Conservation (phyloP, 306 rosid species). For the Dryas alaskensis region DNA sequence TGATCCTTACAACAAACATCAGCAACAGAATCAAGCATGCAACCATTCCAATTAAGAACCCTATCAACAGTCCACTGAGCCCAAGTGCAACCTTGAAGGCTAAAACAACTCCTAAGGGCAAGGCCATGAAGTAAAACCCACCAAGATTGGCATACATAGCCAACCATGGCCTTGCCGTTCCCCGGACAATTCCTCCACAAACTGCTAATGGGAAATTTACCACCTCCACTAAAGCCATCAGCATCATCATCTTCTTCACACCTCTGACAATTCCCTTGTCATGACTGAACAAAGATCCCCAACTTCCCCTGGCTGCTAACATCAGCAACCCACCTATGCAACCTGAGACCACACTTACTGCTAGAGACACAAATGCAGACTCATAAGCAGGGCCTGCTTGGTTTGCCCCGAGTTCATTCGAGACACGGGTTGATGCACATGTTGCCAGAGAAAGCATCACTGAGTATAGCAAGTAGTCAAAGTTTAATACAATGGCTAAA, state of each 20-base stretch:
- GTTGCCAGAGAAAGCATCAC: conserved; percentile 72
- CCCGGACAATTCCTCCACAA: conserved; percentile 81
- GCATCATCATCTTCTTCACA: conserved; percentile 66
- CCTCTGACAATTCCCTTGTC: conserved; percentile 49
- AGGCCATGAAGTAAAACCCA: conserved; percentile 74
- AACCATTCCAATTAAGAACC: conserved; percentile 51
- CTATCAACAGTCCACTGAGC: conserved; percentile 60
- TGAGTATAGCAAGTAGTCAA: conserved; percentile 66
- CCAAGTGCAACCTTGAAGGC: conserved; percentile 66
- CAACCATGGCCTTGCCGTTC: conserved; percentile 72
- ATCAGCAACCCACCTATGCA: conserved; percentile 54
- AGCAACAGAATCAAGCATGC: conserved; percentile 44
- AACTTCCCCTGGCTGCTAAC: conserved; percentile 67
- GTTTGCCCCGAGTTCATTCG: conserved; percentile 73
- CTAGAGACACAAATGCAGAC: conserved; percentile 56
- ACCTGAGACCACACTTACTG: conserved; percentile 39
- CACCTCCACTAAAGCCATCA: conserved; percentile 74
- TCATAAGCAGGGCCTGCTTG: conserved; percentile 39
- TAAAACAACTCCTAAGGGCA: conserved; percentile 63
- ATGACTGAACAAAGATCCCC: conserved; percentile 72
- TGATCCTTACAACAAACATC: conserved; percentile 46
- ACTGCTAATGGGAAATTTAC: conserved; percentile 75
- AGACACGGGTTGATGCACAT: conserved; percentile 62
- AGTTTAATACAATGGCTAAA: conserved; percentile 60
- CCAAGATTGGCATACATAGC: conserved; percentile 69